Evolutionary conservation across 2,329 filamentous ascomycete genomes (phyloP).

Genomic region (Allantophomopsis cytisporea): DNA sequence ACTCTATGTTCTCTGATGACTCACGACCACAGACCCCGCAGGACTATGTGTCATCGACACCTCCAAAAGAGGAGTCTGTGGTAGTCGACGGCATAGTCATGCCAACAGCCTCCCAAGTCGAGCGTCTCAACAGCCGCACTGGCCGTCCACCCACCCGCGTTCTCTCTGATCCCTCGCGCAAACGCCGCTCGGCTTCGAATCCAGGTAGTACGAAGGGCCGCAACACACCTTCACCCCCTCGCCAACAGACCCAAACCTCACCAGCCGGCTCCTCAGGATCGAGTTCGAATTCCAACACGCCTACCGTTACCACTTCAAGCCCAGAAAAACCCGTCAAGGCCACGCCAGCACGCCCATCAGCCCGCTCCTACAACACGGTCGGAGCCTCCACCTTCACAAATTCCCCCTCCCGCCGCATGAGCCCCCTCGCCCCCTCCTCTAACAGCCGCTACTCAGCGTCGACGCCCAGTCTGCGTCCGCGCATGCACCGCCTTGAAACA

Average conservation of each 20-base stretch:
- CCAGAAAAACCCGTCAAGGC: background rate
- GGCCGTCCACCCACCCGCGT: conserved; percentile 10
- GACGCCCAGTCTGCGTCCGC: conserved; percentile 27
- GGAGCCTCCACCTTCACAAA: conserved; percentile 2
- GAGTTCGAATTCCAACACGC: conserved; percentile 2
- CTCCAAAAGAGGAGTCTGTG: no score
- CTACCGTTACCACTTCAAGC: background rate
- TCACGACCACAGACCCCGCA: conserved; percentile 5
- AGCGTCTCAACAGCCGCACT: conserved; percentile 16
- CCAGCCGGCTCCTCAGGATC: conserved; percentile 5
- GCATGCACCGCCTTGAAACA: conserved; percentile 39
- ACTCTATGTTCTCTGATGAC: background rate
- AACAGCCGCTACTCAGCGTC: conserved; percentile 27
- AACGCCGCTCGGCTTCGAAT: background rate
- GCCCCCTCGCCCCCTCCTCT: background rate
- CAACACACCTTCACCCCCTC: background rate
- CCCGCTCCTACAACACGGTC: conserved; percentile 1
- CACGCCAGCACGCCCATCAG: background rate
- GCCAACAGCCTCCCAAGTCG: conserved; percentile 15
- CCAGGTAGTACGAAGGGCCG: conserved; percentile 5
- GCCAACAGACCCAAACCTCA: conserved; percentile 3
- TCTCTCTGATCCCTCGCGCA: conserved; percentile 14
- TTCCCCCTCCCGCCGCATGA: conserved; percentile 8
- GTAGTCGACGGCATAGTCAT: conserved; percentile 3
- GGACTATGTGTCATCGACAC: no score